These are phyloP conservation scores for Iberis pinnata DNA, from an alignment of 345 rosid species.

Conservation along the genomic window DNA sequence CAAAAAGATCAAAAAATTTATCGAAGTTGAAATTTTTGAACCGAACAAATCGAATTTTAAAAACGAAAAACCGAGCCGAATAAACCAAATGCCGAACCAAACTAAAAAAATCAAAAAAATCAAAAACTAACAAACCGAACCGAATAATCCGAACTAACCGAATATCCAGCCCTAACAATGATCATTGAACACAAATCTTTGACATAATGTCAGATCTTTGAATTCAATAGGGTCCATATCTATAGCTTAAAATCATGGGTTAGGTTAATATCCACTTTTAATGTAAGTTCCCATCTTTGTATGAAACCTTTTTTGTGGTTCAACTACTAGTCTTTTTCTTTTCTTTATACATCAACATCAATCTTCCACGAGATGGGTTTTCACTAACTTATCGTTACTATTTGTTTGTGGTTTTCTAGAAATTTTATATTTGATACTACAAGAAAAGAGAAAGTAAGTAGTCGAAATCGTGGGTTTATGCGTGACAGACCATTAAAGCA, in stretches of 20 bases:
- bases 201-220: slow-evolving; percentile 24
- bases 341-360: slow-evolving; percentile 20
- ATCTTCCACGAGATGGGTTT: slow-evolving; percentile 17
- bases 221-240: too few relatives aligned
- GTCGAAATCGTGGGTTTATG: slow-evolving; percentile 26
- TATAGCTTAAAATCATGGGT: slow-evolving; percentile 28
- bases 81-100: too few relatives aligned
- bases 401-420: not conserved
- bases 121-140: too few relatives aligned
- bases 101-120: too few relatives aligned
- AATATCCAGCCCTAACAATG: too few relatives aligned
- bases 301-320: slow-evolving; percentile 20
- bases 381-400: not conserved
- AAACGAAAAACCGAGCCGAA: too few relatives aligned
- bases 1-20: too few relatives aligned
- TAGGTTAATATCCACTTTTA: slow-evolving; percentile 27
- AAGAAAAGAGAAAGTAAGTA: slow-evolving; percentile 6
- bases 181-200: slow-evolving; percentile 24
- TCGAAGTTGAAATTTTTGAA: too few relatives aligned
- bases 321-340: slow-evolving; percentile 27
- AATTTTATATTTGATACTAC: slow-evolving; percentile 2
- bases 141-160: too few relatives aligned
- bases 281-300: slow-evolving; percentile 25
- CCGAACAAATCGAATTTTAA: too few relatives aligned
- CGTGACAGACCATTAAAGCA: slow-evolving; percentile 30